Base-by-base conservation (phyloP, 768 basidiomycete species). In the Trametes meyenii region DNA sequence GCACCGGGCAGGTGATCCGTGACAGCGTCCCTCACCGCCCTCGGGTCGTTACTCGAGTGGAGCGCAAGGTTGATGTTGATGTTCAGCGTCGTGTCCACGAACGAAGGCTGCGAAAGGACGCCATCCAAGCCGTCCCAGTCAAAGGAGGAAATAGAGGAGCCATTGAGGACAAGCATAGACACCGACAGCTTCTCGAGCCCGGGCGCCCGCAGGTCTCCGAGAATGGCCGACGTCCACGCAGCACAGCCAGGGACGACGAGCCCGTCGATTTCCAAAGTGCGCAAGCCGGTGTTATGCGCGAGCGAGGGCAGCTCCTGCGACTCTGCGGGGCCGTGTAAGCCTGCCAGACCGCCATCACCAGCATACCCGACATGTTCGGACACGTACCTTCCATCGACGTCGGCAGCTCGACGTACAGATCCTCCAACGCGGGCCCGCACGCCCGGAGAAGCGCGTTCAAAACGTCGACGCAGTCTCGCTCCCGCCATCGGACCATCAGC, bases 21-120 rank as follows among this genome's bases (percentile, higher is more conserved):
- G 23, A 67, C 35, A 8, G 63, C 53, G 5, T 58, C 53, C 19
- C 44, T 42, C 8, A 58, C 35, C 7, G 52, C 57, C 24, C 8
- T 36, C 29, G 59, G 46, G 38, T 67, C 44, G 55, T 67, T 64
- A 42, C 50, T 50, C 40, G 60, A 44, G 23, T 60, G 60, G 1
- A 67, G 38, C 16, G 66, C 63, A 10, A 64, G 61, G 42, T 55
- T 67, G 51, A 67, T 38, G 43, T 53, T 57, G 19, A 67, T 49
- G 8, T 48, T 46, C 10, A 65, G 43, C 14, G 17, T 19, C 16
- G 64, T 56, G 24, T 38, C 36, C 5, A 8, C 19, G 45, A 63
- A 61, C 1, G 19, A 16, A 5, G 49, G 48, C 3, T 42, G 55
- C 1, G 64, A 40, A 11, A 65, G 56, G n/a, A 38, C 14, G 2